A percentile compares a stretch with the other conserved stretches of the same genome.
These are phyloP conservation scores for Lactifluus pinguis DNA, from an alignment of 768 basidiomycete genomes.

Conservation along the genomic window DNA sequence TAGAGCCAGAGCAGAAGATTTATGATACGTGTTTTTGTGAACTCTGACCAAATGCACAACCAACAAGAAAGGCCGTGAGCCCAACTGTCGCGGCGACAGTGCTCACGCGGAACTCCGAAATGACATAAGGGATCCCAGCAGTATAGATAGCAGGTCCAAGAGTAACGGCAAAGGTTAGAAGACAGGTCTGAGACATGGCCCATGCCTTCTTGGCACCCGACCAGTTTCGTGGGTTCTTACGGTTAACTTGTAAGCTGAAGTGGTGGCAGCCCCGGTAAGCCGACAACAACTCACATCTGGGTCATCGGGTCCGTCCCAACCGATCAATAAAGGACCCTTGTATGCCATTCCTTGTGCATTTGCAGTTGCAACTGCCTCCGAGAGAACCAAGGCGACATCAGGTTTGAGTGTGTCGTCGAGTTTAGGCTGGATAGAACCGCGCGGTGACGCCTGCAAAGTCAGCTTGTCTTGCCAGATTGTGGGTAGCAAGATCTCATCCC, in stretches of 20 bases:
- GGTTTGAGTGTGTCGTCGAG: not conserved
- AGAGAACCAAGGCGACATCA: not conserved
- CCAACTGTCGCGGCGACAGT: slow-evolving; percentile 26
- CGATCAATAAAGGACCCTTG: slow-evolving; percentile 21
- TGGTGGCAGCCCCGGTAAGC: no score
- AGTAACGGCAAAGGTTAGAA: slow-evolving; percentile 29
- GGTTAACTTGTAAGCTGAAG: not conserved
- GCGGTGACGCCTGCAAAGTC: slow-evolving; percentile 1
- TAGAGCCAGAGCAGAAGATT: not conserved
- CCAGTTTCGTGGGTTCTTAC: slow-evolving; percentile 24
- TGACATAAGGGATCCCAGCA: slow-evolving; percentile 24
- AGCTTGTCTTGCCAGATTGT: slow-evolving; percentile 12
- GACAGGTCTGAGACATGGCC: slow-evolving; percentile 27
- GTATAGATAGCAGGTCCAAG: slow-evolving; percentile 30
- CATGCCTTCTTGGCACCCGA: slow-evolving; percentile 24
- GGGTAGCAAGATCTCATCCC: slow-evolving; percentile 15
- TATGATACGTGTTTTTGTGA: not conserved
- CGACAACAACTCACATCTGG: slow-evolving; percentile 8
- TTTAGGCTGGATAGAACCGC: not conserved
- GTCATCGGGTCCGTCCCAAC: slow-evolving; percentile 22
- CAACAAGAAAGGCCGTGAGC: slow-evolving; percentile 24
- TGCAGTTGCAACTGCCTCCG: not conserved
- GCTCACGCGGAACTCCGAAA: slow-evolving; percentile 25
- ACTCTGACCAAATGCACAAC: slow-evolving; percentile 20
- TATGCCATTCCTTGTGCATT: not conserved